Base-by-base conservation (phyloP, 768 basidiomycete species). In the Tephrocybe sp. region DNA sequence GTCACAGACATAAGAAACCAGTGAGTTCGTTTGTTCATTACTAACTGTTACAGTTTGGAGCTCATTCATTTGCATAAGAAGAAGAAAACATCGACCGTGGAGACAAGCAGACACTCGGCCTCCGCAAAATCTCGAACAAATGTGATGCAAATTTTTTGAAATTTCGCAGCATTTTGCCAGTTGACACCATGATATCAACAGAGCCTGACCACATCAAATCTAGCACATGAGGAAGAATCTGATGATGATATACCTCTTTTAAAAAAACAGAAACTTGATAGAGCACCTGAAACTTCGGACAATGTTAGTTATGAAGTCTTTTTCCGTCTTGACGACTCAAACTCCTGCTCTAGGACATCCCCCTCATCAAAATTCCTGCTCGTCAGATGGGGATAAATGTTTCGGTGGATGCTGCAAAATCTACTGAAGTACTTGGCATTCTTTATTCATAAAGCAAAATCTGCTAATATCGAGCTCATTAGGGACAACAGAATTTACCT, bases 1-100 rank as follows among this genome's bases (percentile, higher is more conserved):
- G 43, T 31, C 47, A 58, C 31, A 48, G 44, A 41, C 51, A 40
- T 41, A 58, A 54, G 53, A 62, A 49, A 47, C 45, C 35, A 19
- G 52, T 52, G 28, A 50, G 44, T 24, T 21, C 11, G 2, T 19
- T n/a, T n/a, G n/a, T n/a, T n/a, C n/a, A n/a, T n/a, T n/a, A n/a
- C n/a, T n/a, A n/a, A n/a, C n/a, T n/a, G n/a, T n/a, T n/a, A n/a
- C n/a, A n/a, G n/a, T n/a, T n/a, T n/a, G n/a, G n/a, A n/a, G n/a
- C n/a, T n/a, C n/a, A n/a, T n/a, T n/a, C 6, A 24, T 38, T 18
- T 5, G 18, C 19, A 9, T 19, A 15, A 31, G 28, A 43, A 39
- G 44, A 55, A 40, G 27, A 52, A 44, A 36, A 4, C 37, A 32
- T 7, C 31, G 11, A 27, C 38, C 27, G 36, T 37, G 31, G 52